A percentile compares a stretch with the other conserved stretches of the same genome.
Conservation (phyloP, 176 grass and related monocot species). For the Coix lacrymajobi region DNA sequence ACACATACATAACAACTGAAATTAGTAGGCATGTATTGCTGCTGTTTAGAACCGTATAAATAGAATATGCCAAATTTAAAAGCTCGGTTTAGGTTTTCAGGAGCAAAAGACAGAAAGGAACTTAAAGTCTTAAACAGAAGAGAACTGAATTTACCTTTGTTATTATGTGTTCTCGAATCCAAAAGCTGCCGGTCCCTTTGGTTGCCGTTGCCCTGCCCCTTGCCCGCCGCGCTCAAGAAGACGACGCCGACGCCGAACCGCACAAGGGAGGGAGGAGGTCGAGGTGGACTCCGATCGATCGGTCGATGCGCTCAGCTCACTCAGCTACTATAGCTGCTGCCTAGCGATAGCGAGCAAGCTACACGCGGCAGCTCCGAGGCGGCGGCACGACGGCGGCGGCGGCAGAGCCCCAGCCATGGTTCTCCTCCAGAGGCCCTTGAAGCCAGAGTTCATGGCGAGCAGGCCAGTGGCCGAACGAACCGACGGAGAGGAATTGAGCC, state of each 20-base stretch:
- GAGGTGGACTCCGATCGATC: background rate
- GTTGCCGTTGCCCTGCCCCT: background rate
- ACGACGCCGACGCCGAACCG: background rate
- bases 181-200: too few species aligned
- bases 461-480: background rate
- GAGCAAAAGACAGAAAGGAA: background rate
- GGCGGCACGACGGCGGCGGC: background rate
- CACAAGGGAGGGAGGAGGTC: too few species aligned
- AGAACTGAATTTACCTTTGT: background rate
- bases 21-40: background rate
- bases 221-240: background rate
- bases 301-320: background rate
- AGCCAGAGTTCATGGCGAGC: background rate
- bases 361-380: background rate
- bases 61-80: too few species aligned
- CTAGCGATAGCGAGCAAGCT: background rate
- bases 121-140: background rate
- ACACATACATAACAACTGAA: background rate
- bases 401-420: background rate
- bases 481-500: background rate
- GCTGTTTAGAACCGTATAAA: too few species aligned
- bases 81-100: too few species aligned
- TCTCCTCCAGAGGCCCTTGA: background rate
- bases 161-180: too few species aligned
- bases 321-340: background rate